phyloP scores from a whole-genome alignment of 2,329 filamentous ascomycete species.

The Westerdykella aurantiaca region DNA sequence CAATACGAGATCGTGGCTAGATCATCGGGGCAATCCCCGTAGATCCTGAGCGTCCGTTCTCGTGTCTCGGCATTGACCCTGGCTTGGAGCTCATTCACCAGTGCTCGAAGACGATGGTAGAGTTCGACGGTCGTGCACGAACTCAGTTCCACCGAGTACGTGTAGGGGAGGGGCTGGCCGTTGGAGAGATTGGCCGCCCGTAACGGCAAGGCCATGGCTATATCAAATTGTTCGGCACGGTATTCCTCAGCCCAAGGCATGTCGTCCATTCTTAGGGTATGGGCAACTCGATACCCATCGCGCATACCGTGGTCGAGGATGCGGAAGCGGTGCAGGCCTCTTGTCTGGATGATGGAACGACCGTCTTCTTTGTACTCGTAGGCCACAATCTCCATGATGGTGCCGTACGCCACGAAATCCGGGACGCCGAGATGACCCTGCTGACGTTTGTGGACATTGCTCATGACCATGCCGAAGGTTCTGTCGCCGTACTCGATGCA shows the following conservation, averaged over 20 bases:
- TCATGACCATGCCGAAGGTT: slow-evolving; percentile 81
- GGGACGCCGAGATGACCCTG: slow-evolving; percentile 50
- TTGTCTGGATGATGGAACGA: slow-evolving; percentile 72
- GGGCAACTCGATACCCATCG: slow-evolving; percentile 75
- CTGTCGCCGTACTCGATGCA: slow-evolving; percentile 61
- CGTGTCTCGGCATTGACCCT: slow-evolving; percentile 42
- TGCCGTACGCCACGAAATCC: slow-evolving; percentile 69
- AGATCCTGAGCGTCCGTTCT: slow-evolving; percentile 63
- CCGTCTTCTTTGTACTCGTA: slow-evolving; percentile 72
- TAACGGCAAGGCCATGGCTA: slow-evolving; percentile 31
- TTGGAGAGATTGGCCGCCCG: slow-evolving; percentile 8
- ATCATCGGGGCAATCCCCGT: slow-evolving; percentile 71
- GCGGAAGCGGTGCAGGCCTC: slow-evolving; percentile 70
- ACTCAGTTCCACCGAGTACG: slow-evolving; percentile 39
- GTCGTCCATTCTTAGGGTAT: slow-evolving; percentile 72
- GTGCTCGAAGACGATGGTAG: slow-evolving; percentile 49
- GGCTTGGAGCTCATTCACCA: slow-evolving; percentile 46
- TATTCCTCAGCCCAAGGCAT: slow-evolving; percentile 78
- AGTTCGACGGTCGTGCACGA: slow-evolving; percentile 65
- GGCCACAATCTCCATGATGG: slow-evolving; percentile 68
- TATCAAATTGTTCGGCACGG: slow-evolving; percentile 63
- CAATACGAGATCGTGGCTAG: slow-evolving; percentile 80
- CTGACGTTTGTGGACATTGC: slow-evolving; percentile 50
- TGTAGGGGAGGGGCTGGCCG: slow-evolving; percentile 21
- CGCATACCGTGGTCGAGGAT: slow-evolving; percentile 58